Evolutionary conservation across 1,139 yeast genomes (phyloP).

Genomic region (Yarrowia galli): DNA sequence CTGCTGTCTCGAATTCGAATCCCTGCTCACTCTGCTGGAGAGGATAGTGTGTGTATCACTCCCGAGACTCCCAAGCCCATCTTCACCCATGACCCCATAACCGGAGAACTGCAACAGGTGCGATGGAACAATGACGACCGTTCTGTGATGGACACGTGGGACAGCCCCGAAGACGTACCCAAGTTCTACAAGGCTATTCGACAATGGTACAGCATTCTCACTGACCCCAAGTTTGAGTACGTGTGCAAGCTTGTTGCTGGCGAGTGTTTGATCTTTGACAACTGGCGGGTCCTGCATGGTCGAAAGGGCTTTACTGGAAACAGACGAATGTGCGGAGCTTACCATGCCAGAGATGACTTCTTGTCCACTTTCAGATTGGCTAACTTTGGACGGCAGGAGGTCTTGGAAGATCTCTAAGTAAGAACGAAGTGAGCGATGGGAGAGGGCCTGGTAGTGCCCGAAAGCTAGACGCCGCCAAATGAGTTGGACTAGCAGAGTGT

Average conservation of each 20-base stretch:
- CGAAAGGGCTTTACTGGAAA: constrained; percentile 74
- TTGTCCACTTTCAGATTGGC: constrained; percentile 62
- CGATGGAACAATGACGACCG: constrained; percentile 82
- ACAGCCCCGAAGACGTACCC: constrained; percentile 58
- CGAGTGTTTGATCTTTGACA: constrained; percentile 72
- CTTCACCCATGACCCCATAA: constrained; percentile 60
- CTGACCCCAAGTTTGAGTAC: constrained; percentile 61
- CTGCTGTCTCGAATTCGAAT: constrained; percentile 61
- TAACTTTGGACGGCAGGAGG: constrained; percentile 61
- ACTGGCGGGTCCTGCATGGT: constrained; percentile 79
- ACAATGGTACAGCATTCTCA: constrained; percentile 64
- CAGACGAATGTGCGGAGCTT: constrained; percentile 80
- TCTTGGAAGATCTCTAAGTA: constrained; percentile 54
- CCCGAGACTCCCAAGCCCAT: constrained; percentile 66
- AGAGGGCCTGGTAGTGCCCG: too few relatives aligned
- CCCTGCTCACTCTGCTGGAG: constrained; percentile 84
- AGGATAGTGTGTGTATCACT: constrained; percentile 68
- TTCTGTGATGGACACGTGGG: constrained; percentile 68
- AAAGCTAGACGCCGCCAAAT: too few relatives aligned
- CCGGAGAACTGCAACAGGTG: constrained; percentile 67
- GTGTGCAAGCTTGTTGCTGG: constrained; percentile 70
- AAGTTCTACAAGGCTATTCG: constrained; percentile 67
- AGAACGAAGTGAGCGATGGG: not conserved
- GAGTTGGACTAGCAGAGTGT: too few relatives aligned
- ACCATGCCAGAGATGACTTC: constrained; percentile 74